These are phyloP conservation scores for Dipodascus albidus DNA, from an alignment of 805 yeast genomes.

Conservation along the genomic window DNA sequence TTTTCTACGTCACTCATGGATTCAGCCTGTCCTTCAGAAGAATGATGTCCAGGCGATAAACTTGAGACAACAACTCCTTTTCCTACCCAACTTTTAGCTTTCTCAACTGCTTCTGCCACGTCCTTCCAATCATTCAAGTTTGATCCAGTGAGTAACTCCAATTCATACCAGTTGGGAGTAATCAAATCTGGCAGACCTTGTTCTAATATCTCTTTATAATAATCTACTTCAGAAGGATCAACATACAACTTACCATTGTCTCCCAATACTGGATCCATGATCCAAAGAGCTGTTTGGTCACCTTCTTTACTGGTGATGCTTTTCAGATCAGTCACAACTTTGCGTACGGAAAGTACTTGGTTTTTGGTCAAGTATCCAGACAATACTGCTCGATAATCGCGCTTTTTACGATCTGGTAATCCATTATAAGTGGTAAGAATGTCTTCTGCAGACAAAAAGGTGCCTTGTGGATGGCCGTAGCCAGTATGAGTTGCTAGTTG, in stretches of 20 bases:
- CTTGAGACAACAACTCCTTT: conserved; percentile 62
- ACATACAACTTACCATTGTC: conserved; percentile 83
- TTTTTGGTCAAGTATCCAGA: conserved; percentile 73
- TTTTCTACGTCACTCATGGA: conserved; percentile 19
- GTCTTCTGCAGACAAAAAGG: conserved; percentile 34
- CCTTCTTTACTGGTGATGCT: conserved; percentile 13
- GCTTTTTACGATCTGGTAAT: conserved; percentile 32
- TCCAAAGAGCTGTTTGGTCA: conserved; percentile 31
- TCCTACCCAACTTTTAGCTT: conserved; percentile 29
- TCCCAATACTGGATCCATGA: conserved; percentile 87
- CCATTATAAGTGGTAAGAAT: conserved; percentile 45
- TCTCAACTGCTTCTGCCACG: conserved; percentile 36
- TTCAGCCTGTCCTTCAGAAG: background rate
- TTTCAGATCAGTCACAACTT: conserved; percentile 29
- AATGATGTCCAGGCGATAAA: conserved; percentile 17
- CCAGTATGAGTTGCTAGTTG: conserved; percentile 91
- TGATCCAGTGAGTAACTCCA: conserved; percentile 54
- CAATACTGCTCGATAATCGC: conserved; percentile 51
- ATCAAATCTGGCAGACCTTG: conserved; percentile 49
- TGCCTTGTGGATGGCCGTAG: conserved; percentile 57
- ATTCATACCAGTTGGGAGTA: conserved; percentile 88
- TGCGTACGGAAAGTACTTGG: conserved; percentile 42
- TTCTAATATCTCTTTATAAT: conserved; percentile 36
- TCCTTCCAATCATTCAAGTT: conserved; percentile 31
- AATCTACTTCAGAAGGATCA: conserved; percentile 42